phyloP scores from a whole-genome alignment of 1,284 basidiomycete species.

The Leccinum variabile region DNA sequence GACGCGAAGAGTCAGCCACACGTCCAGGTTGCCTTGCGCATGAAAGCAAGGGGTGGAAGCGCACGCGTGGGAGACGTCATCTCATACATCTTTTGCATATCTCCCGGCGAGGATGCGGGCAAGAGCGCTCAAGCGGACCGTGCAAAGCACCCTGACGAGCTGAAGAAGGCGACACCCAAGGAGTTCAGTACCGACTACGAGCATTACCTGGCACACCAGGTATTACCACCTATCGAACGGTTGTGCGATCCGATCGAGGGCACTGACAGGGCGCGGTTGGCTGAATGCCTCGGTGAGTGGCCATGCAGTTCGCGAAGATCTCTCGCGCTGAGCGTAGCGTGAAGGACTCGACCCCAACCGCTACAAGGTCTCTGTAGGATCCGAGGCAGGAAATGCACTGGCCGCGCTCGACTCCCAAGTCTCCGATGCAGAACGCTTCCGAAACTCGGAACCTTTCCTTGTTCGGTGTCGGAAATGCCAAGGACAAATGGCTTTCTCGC shows the following conservation, averaged over 20 bases:
- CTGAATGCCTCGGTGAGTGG: conserved; percentile 86
- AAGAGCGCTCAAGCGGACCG: conserved; percentile 87
- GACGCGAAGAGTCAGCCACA: conserved; percentile 95
- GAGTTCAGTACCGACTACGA: conserved; percentile 83
- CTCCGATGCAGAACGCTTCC: conserved; percentile 86
- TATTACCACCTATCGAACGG: conserved; percentile 93
- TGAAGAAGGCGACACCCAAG: conserved; percentile 64
- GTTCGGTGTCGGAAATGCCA: conserved; percentile 78
- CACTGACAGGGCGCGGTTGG: conserved; percentile 87
- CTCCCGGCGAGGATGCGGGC: conserved; percentile 69
- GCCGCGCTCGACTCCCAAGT: conserved; percentile 88
- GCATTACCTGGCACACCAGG: conserved; percentile 89
- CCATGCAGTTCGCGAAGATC: background rate
- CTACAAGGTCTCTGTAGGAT: conserved; percentile 55
- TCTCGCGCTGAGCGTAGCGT: conserved; percentile 6
- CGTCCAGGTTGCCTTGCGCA: conserved; percentile 92
- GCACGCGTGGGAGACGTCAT: conserved; percentile 92
- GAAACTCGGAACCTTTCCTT: conserved; percentile 66
- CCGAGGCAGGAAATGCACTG: conserved; percentile 73
- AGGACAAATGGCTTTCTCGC: conserved; percentile 60
- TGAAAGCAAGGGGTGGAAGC: conserved; percentile 83
- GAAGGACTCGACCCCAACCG: conserved; percentile 83
- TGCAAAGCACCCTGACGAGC: conserved; percentile 93
- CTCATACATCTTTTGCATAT: conserved; percentile 91
- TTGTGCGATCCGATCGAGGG: conserved; percentile 97